Base-by-base conservation (phyloP, 139 green algal species). In the Astrephomene gubernaculifera region DNA sequence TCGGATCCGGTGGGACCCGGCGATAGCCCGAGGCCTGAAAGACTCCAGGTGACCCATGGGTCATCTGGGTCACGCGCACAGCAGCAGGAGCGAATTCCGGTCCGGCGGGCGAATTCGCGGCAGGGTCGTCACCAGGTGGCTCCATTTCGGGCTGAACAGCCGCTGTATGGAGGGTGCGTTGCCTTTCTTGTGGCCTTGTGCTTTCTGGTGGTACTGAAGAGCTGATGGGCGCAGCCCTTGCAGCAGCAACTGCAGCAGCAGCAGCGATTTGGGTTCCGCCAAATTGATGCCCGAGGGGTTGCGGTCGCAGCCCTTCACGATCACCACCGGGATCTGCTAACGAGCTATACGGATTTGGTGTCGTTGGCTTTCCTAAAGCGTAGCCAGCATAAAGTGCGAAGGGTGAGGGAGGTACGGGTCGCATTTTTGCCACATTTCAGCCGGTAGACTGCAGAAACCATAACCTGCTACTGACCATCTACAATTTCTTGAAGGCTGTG, bases 371-470 rank as follows among this genome's bases (percentile, higher is more conserved):
- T 25, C 17, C 39, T 22, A 35, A 38, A 2, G 68, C 68, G 6
- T 38, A 39, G 6, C 68, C 68, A 24, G 68, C 68, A 39, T 75
- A 75, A 24, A 75, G 68, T 17, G 68, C 68, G 68, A 75, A 75
- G 38, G 68, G 68, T 31, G 68, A 75, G n/a, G n/a, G n/a, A n/a
- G n/a, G n/a, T n/a, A n/a, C n/a, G n/a, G n/a, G n/a, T n/a, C n/a
- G n/a, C n/a, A n/a, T n/a, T n/a, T n/a, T n/a, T n/a, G n/a, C n/a
- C n/a, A n/a, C n/a, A n/a, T n/a, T n/a, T n/a, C n/a, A n/a, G n/a
- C n/a, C n/a, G n/a, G n/a, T n/a, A n/a, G n/a, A n/a, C n/a, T n/a
- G n/a, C n/a, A n/a, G n/a, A n/a, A n/a, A n/a, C n/a, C n/a, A n/a
- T n/a, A n/a, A n/a, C n/a, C n/a, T n/a, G n/a, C n/a, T n/a, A n/a